Conservation (phyloP, 495 filamentous ascomycete genomes). For the Pyronema domesticum region DNA sequence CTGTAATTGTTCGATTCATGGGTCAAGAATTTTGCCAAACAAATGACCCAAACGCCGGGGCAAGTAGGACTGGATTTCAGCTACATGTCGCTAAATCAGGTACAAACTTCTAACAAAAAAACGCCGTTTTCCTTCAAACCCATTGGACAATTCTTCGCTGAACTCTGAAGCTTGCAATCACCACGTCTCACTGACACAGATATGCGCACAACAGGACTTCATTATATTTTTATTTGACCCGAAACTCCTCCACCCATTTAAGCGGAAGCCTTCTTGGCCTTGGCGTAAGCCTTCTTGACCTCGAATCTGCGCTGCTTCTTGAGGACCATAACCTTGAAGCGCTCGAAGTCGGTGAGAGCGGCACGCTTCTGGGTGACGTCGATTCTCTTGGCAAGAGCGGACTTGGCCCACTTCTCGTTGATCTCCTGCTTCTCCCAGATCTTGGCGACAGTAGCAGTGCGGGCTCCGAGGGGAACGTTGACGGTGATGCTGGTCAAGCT, state of each 20-base stretch:
- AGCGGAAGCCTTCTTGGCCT: constrained; percentile 35
- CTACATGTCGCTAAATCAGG: no score
- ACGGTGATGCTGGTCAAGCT: constrained; percentile 77
- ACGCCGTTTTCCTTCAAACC: no score
- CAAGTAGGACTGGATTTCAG: no score
- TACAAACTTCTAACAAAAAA: no score
- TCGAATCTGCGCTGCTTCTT: constrained; percentile 97
- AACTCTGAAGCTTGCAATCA: no score
- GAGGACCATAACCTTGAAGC: constrained; percentile 96
- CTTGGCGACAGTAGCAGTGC: constrained; percentile 62
- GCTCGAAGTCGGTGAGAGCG: constrained; percentile 91
- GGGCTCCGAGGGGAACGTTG: constrained; percentile 71
- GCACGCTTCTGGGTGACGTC: constrained; percentile 65
- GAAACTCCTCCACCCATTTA: neutral
- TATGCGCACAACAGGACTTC: no score
- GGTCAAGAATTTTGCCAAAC: no score
- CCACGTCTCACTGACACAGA: no score
- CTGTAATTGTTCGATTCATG: no score
- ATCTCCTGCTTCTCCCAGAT: constrained; percentile 75
- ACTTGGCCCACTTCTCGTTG: constrained; percentile 77
- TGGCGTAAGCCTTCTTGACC: constrained; percentile 79
- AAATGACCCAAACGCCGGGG: no score
- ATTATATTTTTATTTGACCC: no score
- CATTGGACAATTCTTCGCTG: no score
- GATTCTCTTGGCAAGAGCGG: constrained; percentile 77